Evolutionary conservation across 1,284 basidiomycete genomes (phyloP), one percentile per base, ranked within the genome.

Genomic region (Cystobasidium sp.): DNA sequence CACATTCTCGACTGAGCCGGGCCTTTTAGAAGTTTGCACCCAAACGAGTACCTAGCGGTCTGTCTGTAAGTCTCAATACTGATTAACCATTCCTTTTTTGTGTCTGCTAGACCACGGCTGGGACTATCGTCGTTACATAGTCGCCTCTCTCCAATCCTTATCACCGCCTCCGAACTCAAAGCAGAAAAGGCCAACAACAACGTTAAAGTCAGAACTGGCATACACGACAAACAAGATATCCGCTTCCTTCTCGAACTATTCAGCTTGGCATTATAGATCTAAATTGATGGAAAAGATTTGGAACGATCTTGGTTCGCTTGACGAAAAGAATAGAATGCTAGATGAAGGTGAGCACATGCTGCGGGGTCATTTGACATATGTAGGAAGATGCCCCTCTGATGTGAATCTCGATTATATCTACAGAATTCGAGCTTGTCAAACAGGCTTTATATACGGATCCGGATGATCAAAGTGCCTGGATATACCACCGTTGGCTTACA

Each of bases 401-500:
- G n/a, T n/a, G n/a, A n/a, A n/a, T n/a, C n/a, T n/a, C n/a, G n/a
- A n/a, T n/a, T n/a, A n/a, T n/a, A n/a, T n/a, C n/a, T n/a, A n/a
- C 80, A 93, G 97, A 99, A 81, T 92, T 96, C 80, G 93, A 96
- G 61, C 86, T 97, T 12, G 90, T 97, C 22, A 88, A 90, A 77
- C 94, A 97, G 80, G 97, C 96, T 0, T 88, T 99, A 84, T 99
- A 94, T 84, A 97, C 95, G 0, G 96, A 98, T 81, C 97, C 97
- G 0, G 88, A 88, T 62, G 97, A 99, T 82, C 94, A 97, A 82
- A 94, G 92, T 75, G 93, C 93, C 0, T 99, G 97, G 97, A 88
- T 98, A 70, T 99, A 99, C 82, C 97, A 99, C 80, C 88, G 93
- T 18, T 99, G 96, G 95, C 86, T 99, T 0, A 86, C 98, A 63